A percentile compares a stretch with the other conserved stretches of the same genome.
Conservation (phyloP, 208 protist genomes). For the Leishmania mexicana region DNA sequence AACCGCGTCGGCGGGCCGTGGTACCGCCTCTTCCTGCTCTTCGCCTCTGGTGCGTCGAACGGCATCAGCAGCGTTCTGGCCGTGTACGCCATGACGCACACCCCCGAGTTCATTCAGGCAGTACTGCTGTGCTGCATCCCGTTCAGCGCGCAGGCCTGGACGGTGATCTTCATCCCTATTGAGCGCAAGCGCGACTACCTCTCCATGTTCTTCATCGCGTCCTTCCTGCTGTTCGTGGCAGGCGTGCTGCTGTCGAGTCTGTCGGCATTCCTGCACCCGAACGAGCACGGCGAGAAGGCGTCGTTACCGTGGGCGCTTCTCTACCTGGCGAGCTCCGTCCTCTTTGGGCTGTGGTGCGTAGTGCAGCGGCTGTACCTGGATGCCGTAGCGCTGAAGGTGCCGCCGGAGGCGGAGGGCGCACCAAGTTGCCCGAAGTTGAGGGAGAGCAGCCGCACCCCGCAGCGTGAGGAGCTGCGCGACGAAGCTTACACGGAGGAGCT, state of each 20-base stretch:
- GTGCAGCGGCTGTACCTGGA: slow-evolving; percentile 85
- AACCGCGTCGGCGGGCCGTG: slow-evolving; percentile 53
- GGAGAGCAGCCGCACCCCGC: slow-evolving; percentile 4
- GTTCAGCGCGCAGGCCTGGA: slow-evolving; percentile 82
- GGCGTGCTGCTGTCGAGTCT: slow-evolving; percentile 65
- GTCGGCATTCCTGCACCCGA: slow-evolving; percentile 45
- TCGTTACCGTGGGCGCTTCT: slow-evolving; percentile 67
- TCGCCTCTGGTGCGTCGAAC: slow-evolving; percentile 74
- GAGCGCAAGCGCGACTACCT: slow-evolving; percentile 78
- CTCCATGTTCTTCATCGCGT: slow-evolving; percentile 65
- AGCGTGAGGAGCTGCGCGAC: slow-evolving; percentile 1
- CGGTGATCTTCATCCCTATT: slow-evolving; percentile 66
- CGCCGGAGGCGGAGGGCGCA: background rate
- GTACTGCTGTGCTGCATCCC: slow-evolving; percentile 76
- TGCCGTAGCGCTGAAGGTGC: slow-evolving; percentile 38
- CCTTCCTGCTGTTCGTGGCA: slow-evolving; percentile 68
- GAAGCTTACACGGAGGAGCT: background rate
- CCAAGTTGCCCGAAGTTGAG: background rate
- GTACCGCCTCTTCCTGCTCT: slow-evolving; percentile 72
- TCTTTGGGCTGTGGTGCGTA: slow-evolving; percentile 83
- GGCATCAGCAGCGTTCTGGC: slow-evolving; percentile 53
- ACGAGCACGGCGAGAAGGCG: slow-evolving; percentile 16
- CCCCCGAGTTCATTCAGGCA: slow-evolving; percentile 79
- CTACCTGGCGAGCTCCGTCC: slow-evolving; percentile 70
- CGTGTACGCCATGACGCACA: slow-evolving; percentile 73